phyloP scores from a whole-genome alignment of 2,329 filamentous ascomycete species.

The Neonectria ditissima region DNA sequence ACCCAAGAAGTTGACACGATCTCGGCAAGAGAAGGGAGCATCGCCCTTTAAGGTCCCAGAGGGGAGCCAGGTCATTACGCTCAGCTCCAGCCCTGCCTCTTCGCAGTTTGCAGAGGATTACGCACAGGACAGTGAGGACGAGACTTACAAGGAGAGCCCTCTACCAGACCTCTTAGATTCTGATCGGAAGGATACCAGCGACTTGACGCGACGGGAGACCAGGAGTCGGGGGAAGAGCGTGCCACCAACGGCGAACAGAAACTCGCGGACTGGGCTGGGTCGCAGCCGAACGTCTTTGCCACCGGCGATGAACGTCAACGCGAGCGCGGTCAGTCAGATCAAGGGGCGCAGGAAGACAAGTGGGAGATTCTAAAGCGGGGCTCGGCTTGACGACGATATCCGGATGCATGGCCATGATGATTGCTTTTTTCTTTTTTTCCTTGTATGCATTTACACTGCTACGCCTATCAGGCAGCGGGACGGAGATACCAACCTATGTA shows the following conservation, averaged over 20 bases:
- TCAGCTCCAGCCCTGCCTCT: slow-evolving; percentile 46
- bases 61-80: slow-evolving; percentile 49
- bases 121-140: slow-evolving; percentile 38
- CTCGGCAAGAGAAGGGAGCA: slow-evolving; percentile 29
- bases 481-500: slow-evolving; percentile 21
- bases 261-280: slow-evolving; percentile 6
- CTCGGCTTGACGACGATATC: neutral
- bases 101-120: slow-evolving; percentile 36
- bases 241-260: slow-evolving; percentile 26
- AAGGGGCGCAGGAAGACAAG: slow-evolving; percentile 38
- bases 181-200: slow-evolving; percentile 36
- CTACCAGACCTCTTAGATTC: slow-evolving; percentile 35
- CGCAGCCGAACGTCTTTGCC: slow-evolving; percentile 35
- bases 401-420: neutral
- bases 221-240: slow-evolving; percentile 38
- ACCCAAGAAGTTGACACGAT: slow-evolving; percentile 12
- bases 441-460: slow-evolving; percentile 14
- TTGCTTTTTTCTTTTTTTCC: slow-evolving; percentile 2
- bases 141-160: slow-evolving; percentile 37
- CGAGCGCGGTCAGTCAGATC: slow-evolving; percentile 42
- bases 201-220: slow-evolving; percentile 29
- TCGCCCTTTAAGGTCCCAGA: slow-evolving; percentile 44
- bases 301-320: slow-evolving; percentile 30
- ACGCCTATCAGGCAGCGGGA: neutral
- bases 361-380: slow-evolving; percentile 34